These are phyloP conservation scores for Tolypocladium guangdongense DNA, from an alignment of 2,329 filamentous ascomycete genomes.

Conservation along the genomic window DNA sequence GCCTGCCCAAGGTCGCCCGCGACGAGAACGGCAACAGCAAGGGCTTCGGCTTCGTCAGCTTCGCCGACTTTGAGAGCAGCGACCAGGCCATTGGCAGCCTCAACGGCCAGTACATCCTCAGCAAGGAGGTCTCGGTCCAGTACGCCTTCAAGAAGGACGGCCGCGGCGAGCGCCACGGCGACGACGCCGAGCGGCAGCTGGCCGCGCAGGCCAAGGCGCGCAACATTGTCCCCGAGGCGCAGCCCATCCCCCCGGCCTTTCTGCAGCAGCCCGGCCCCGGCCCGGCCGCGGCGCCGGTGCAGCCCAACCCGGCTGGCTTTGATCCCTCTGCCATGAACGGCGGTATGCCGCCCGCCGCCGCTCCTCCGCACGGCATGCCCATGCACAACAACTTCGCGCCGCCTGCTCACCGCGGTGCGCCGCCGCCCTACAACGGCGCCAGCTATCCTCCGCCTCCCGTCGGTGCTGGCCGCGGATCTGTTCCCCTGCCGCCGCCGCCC, in stretches of 20 bases:
- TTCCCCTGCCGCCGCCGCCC: constrained; percentile 36
- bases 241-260: constrained; percentile 65
- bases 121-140: constrained; percentile 91
- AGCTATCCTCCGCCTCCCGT: constrained; percentile 13
- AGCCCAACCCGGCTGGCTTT: constrained; percentile 19
- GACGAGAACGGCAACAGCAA: constrained; percentile 84
- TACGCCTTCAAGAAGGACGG: constrained; percentile 99
- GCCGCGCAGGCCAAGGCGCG: constrained; percentile 89
- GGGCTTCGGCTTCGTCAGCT: constrained; percentile 93
- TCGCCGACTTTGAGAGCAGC: constrained; percentile 83
- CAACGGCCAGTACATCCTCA: constrained; percentile 93
- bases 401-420: constrained; percentile 17
- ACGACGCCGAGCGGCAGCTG: constrained; percentile 83
- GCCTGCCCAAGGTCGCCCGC: constrained; percentile 80
- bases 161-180: constrained; percentile 91
- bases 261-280: constrained; percentile 26
- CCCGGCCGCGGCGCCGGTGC: constrained; percentile 3
- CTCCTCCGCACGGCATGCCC: constrained; percentile 24
- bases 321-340: constrained; percentile 21
- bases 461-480: constrained; percentile 16
- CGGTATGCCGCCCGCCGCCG: constrained; percentile 5
- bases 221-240: constrained; percentile 75
- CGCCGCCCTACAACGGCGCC: constrained; percentile 22
- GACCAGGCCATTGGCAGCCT: constrained; percentile 87
- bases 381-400: constrained; percentile 28